Evolutionary conservation across 495 filamentous ascomycete species (phyloP), one percentile per base, ranked within the genome.

Genomic region (Cercophora newfieldiana): DNA sequence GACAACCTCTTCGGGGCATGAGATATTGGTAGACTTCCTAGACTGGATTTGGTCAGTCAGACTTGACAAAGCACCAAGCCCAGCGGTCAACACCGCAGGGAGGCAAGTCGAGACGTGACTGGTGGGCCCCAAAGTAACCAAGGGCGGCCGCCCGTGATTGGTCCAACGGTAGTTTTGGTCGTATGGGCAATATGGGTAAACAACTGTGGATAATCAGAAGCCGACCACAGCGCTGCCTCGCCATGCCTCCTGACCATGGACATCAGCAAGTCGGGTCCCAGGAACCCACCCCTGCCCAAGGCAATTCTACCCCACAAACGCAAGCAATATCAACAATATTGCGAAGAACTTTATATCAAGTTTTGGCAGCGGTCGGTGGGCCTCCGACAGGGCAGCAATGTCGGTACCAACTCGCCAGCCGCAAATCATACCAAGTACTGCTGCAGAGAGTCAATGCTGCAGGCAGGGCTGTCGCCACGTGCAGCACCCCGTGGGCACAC

Each of bases 141-240:
- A 68, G 29, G 55, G 47, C 6, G 22, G 56, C 18, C 25, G n/a
- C 26, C 44, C 30, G 56, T 62, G 47, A 62, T 60, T 68, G 63
- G 65, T 50, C 56, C 48, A 63, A 57, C 60, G 59, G 74, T 72
- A 67, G 24, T 30, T 57, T 29, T 44, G 55, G 55, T 57, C 28
- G 66, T 61, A 70, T 72, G 58, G 21, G 61, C 67, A 78, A 72
- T 78, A 55, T 76, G 75, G 75, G 65, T 78, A 78, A 78, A 75
- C 18, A 26, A 44, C 37, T 44, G 37, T 64, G 67, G 71, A 48
- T 73, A 70, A 71, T 65, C 18, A 60, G 26, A 54, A 55, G 66
- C 58, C 54, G 54, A 57, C 21, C 26, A 28, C 37, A 44, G 3
- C 37, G 37, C 37, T 44, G 37, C 37, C 4, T 19, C 22, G 54